These are phyloP conservation scores for Citropsis articulata DNA, from an alignment of 345 rosid species.

Conservation along the genomic window DNA sequence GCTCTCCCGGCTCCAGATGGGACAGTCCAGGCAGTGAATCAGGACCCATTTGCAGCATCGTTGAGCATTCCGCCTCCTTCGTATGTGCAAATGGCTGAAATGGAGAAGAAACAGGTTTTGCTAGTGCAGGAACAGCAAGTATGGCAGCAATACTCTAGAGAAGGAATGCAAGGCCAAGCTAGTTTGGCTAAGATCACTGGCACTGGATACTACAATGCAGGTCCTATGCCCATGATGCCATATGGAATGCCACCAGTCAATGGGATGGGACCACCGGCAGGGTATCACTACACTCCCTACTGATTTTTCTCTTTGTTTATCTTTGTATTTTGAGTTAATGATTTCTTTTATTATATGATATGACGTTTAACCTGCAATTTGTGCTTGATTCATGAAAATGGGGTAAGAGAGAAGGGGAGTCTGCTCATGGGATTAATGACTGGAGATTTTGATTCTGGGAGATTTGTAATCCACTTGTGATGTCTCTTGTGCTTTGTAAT, in stretches of 20 bases:
- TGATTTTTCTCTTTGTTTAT: conserved; percentile 33
- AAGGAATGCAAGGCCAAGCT: conserved; percentile 82
- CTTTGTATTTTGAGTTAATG: conserved; percentile 16
- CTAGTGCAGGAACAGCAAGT: conserved; percentile 69
- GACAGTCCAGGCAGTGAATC: conserved; percentile 58
- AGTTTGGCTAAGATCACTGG: conserved; percentile 58
- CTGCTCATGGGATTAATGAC: conserved; percentile 8
- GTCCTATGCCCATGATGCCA: conserved; percentile 46
- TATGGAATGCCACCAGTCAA: conserved; percentile 54
- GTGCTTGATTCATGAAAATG: conserved; percentile 15
- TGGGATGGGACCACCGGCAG: conserved; percentile 46
- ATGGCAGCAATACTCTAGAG: conserved; percentile 70
- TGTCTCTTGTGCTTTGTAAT: conserved; percentile 41
- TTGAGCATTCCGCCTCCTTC: conserved; percentile 68
- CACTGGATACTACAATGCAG: conserved; percentile 31
- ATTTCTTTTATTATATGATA: conserved; percentile 21
- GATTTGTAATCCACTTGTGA: conserved; percentile 23
- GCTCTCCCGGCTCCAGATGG: conserved; percentile 90
- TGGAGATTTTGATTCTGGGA: conserved; percentile 27
- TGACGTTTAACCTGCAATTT: conserved; percentile 26
- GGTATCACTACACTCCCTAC: conserved; percentile 48
- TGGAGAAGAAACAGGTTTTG: conserved; percentile 72
- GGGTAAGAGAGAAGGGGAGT: conserved; percentile 10
- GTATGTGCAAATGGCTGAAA: conserved; percentile 76
- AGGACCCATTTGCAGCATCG: conserved; percentile 77